phyloP scores from a whole-genome alignment of 257 asterid species.

The Euphrasia confusa region DNA sequence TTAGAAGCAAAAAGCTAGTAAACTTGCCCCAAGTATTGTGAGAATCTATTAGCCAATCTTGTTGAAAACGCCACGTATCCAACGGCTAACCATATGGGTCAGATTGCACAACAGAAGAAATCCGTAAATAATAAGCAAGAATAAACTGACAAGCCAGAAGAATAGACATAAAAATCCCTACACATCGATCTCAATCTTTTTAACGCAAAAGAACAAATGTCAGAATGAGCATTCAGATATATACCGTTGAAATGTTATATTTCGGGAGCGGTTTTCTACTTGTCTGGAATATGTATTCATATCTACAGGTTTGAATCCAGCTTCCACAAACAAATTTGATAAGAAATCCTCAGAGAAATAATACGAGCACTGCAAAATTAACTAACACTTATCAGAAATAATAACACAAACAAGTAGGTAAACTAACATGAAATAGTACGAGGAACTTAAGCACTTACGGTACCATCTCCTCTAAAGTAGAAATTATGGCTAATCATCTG shows the following conservation, averaged over 20 bases:
- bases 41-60: slow-evolving; percentile 28
- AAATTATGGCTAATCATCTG: slow-evolving; percentile 70
- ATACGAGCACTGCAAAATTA: slow-evolving; percentile 58
- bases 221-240: slow-evolving; percentile 17
- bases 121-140: not conserved
- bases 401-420: slow-evolving; percentile 28
- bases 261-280: slow-evolving; percentile 48
- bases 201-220: not conserved
- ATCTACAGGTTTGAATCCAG: slow-evolving; percentile 55
- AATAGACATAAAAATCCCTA: not conserved
- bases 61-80: slow-evolving; percentile 70
- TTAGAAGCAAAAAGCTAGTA: slow-evolving; percentile 18
- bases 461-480: slow-evolving; percentile 71
- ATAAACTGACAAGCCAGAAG: not conserved
- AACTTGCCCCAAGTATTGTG: slow-evolving; percentile 13
- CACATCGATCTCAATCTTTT: not conserved
- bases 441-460: slow-evolving; percentile 46
- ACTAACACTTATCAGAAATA: slow-evolving; percentile 38
- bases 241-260: slow-evolving; percentile 59
- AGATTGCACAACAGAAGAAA: slow-evolving; percentile 19
- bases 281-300: slow-evolving; percentile 47
- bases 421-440: slow-evolving; percentile 11
- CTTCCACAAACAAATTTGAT: slow-evolving; percentile 47
- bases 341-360: slow-evolving; percentile 61
- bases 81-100: slow-evolving; percentile 46